Conservation (phyloP, 129 eudicot genomes). For the Pulicaria dysenterica region DNA sequence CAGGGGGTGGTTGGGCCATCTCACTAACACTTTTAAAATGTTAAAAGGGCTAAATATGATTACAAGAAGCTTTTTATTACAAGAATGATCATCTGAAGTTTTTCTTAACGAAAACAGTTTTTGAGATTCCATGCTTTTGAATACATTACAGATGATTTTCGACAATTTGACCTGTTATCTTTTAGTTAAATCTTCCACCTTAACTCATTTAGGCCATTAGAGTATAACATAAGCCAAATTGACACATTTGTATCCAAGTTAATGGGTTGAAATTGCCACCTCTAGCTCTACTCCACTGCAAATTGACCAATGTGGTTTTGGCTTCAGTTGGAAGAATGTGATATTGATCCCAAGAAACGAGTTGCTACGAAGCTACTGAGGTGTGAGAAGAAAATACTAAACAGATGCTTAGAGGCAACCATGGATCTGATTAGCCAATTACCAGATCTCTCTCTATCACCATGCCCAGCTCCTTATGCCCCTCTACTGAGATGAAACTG, state of each 20-base stretch:
- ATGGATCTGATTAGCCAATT: conserved; percentile 63
- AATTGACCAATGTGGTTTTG: conserved; percentile 21
- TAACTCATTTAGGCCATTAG: background rate
- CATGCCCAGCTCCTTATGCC: conserved; percentile 96
- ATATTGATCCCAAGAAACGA: conserved; percentile 79
- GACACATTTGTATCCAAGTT: background rate
- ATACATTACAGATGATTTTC: background rate
- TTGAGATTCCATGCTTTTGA: background rate
- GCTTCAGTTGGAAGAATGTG: conserved; percentile 68
- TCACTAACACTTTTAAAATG: background rate
- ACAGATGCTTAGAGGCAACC: conserved; percentile 72
- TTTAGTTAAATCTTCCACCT: background rate
- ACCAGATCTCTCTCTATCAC: conserved; percentile 78
- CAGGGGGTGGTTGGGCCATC: background rate
- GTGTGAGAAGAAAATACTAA: conserved; percentile 81
- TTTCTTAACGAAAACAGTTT: background rate
- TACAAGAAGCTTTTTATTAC: background rate
- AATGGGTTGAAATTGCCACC: background rate
- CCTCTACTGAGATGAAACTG: conserved; percentile 62
- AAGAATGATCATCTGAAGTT: background rate
- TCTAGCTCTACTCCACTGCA: background rate
- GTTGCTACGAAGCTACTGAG: conserved; percentile 89
- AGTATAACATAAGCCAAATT: background rate
- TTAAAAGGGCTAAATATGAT: background rate
- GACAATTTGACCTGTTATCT: background rate